Evolutionary conservation across 331 rosid genomes (phyloP).

Genomic region (Cydonia oblonga): DNA sequence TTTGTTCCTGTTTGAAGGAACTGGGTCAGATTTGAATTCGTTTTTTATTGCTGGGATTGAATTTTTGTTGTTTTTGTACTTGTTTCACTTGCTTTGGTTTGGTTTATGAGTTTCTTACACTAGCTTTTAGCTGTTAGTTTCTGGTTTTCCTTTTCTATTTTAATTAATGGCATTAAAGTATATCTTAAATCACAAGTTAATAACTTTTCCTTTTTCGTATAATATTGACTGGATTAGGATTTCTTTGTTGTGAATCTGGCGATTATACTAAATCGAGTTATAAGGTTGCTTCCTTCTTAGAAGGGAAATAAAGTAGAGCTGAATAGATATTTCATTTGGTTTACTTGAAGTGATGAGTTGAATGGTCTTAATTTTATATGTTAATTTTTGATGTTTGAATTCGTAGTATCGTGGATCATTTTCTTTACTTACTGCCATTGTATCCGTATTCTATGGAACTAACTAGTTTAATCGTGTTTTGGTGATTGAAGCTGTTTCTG

Average conservation of each 20-base stretch:
- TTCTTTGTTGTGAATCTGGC: background rate
- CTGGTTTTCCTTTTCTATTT: background rate
- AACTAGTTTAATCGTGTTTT: slow-evolving; percentile 1
- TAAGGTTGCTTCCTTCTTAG: background rate
- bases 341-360: background rate
- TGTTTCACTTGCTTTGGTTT: background rate
- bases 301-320: too few relatives aligned
- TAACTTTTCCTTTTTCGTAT: background rate
- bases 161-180: background rate
- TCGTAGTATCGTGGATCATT: background rate
- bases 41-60: background rate
- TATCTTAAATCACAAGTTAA: background rate
- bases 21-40: slow-evolving; percentile 5
- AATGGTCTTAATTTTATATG: background rate
- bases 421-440: slow-evolving; percentile 4
- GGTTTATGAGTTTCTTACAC: background rate
- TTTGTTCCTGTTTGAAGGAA: slow-evolving; percentile 2
- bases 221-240: background rate
- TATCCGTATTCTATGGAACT: background rate
- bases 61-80: background rate
- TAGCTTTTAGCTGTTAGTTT: background rate
- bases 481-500: slow-evolving; percentile 6
- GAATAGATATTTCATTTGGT: background rate
- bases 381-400: background rate
- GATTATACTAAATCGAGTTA: too few relatives aligned